phyloP scores from a whole-genome alignment of 176 grass and related monocot species.

The Rhynchospora tenuis region DNA sequence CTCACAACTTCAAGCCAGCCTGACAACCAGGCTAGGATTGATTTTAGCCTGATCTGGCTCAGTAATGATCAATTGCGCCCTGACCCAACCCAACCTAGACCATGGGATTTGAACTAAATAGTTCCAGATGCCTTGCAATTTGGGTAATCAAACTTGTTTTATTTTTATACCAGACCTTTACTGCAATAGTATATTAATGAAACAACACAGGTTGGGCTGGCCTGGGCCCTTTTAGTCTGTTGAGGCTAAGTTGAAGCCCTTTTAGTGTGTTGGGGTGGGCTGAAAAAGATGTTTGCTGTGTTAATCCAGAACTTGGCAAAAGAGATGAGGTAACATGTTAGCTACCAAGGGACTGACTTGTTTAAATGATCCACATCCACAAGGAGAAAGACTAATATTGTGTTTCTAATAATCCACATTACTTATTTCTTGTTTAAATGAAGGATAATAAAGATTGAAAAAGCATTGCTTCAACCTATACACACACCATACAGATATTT shows the following conservation, averaged over 20 bases:
- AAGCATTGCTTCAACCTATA: neutral
- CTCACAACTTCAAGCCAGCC: neutral
- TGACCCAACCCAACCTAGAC: neutral
- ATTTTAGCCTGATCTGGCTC: neutral
- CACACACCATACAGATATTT: neutral
- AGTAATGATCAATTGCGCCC: neutral
- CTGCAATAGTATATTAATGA: neutral
- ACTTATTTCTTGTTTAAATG: neutral
- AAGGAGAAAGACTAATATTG: too few species aligned
- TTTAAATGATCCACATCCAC: neutral
- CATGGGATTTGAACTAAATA: neutral
- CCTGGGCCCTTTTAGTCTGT: neutral
- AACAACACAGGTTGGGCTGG: neutral
- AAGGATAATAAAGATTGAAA: neutral
- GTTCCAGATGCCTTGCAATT: neutral
- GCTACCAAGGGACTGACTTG: neutral
- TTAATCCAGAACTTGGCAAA: neutral
- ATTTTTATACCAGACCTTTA: neutral
- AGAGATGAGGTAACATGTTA: neutral
- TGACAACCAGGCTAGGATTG: neutral
- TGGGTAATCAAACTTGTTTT: neutral
- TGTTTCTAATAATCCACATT: neutral
- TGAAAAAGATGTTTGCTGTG: neutral
- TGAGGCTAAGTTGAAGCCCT: too few species aligned
- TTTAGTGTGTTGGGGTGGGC: too few species aligned